Base-by-base conservation (phyloP, 2,329 filamentous ascomycete genomes). In the Ascochyta viciae-villosae region DNA sequence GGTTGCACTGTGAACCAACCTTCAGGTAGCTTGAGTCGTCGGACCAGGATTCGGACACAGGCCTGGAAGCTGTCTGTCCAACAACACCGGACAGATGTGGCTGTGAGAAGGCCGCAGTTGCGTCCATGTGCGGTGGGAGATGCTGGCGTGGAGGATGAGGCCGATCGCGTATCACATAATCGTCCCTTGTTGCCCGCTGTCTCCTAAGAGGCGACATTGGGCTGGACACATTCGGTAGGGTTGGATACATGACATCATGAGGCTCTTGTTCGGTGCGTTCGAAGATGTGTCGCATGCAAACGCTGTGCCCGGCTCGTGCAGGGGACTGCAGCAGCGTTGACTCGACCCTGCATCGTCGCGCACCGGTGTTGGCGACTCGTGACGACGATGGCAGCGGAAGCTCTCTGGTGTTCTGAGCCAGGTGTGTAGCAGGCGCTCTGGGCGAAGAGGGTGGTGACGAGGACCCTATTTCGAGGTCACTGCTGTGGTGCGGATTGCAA, bases 251-350 rank as follows among this genome's bases (percentile, higher is more conserved):
- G 2, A 46, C 27, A 9, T 27, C 40, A 16, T 37, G 27, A 31
- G 38, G 3, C 12, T 44, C 12, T 9, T 42, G 9, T 58, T 54
- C 13, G 12, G 61, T 60, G 15, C 61, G 50, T 31, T 68, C 60
- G 35, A 74, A 75, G 6, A 72, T 68, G 34, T 67, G 62, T 19
- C 57, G 67, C 62, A 74, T 72, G 16, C 68, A 63, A 15, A 49
- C 62, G 3, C 64, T 52, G 54, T 74, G 61, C 4, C 71, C 66
- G n/a, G 58, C 54, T 27, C 71, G 65, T 19, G 71, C 71, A 22
- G 72, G 72, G 3, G 71, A 74, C 27, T 57, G 58, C 13, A 71
- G 46, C 16, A 74, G 42, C 13, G 57, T 41, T 1, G 60, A 57
- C 15, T 46, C 58, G 57, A 64, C 55, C 8, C 63, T 53, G 7